Evolutionary conservation across 106 monocot genomes (phyloP).

Genomic region (Dendrobium officinale): DNA sequence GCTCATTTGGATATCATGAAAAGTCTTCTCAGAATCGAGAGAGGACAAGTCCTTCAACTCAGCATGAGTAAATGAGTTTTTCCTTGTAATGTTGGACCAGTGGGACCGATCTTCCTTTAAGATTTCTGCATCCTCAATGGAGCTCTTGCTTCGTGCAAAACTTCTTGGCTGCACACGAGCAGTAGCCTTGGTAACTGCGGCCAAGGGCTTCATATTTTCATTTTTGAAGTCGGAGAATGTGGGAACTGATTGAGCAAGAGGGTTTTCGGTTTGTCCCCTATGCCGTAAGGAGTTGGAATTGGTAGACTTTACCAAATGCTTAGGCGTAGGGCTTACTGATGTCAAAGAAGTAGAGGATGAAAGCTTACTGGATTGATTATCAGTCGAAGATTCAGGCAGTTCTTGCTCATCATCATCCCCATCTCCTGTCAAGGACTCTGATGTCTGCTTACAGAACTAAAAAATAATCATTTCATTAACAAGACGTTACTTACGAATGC

Average conservation of each 20-base stretch:
- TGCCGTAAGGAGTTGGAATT: slow-evolving; percentile 37
- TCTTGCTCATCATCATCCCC: slow-evolving; percentile 24
- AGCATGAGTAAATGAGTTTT: slow-evolving; percentile 19
- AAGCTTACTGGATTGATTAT: slow-evolving; percentile 24
- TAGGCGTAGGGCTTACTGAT: slow-evolving; percentile 34
- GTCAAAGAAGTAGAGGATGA: slow-evolving; percentile 34
- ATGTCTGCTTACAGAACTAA: slow-evolving; percentile 15
- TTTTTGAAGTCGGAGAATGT: slow-evolving; percentile 67
- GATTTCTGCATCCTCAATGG: slow-evolving; percentile 40
- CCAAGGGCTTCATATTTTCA: slow-evolving; percentile 56
- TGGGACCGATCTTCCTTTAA: slow-evolving; percentile 54
- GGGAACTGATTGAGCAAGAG: slow-evolving; percentile 67
- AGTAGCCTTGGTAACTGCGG: slow-evolving; percentile 26
- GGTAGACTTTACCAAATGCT: slow-evolving; percentile 29
- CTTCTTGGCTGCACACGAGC: slow-evolving; percentile 23
- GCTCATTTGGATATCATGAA: slow-evolving; percentile 21
- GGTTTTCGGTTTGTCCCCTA: slow-evolving; percentile 39
- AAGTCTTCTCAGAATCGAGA: slow-evolving; percentile 30
- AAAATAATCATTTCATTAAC: not conserved
- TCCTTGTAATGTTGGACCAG: slow-evolving; percentile 53
- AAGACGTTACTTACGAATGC: not conserved
- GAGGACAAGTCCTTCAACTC: slow-evolving; percentile 42
- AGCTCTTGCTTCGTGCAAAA: slow-evolving; percentile 57
- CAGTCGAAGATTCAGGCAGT: slow-evolving; percentile 46
- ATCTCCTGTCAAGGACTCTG: slow-evolving; percentile 20